Evolutionary conservation across 2,329 filamentous ascomycete species (phyloP), one percentile per base, ranked within the genome.

Genomic region (Chrysosporium queenslandicum): DNA sequence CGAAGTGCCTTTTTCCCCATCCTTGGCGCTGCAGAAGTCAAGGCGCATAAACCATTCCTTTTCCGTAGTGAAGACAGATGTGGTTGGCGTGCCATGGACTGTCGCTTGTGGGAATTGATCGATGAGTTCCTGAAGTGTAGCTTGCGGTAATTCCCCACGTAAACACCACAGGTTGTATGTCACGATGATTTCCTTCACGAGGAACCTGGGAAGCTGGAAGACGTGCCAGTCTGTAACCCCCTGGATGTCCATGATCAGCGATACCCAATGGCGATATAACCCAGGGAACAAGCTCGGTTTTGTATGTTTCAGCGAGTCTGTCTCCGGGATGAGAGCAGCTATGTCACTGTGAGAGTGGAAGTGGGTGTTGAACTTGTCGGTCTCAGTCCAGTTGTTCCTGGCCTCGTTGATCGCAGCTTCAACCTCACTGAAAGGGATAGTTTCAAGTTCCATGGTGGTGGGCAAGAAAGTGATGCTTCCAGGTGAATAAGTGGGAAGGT

Each of bases 11-110:
- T 56, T 48, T 34, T 59, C 58, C 1, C 65, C 70, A 52, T 75
- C 73, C 55, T 75, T 75, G 2, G 71, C 62, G 7, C 71, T 74
- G 53, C 69, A 74, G 11, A 65, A 65, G 23, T 69, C 67, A 14
- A 75, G 61, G 9, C 71, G 65, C 53, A 73, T 63, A 52, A 75
- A 74, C n/a, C 55, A 63, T 46, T 58, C 20, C 20, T 40, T 40
- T 11, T 20, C 37, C 18, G 37, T 11, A 5, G n/a, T 40, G 32
- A 61, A 55, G 6, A 75, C 56, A 0, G 70, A 67, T 34, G 67
- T 58, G 0, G 60, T 58, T 0, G 70, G 63, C 42, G 68, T 68
- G 0, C 18, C 42, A 4, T 65, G 59, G 0, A 48, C 54, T 1
- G 48, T 47, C 32, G 65, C 64, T 3, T 55, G 40, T 0, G 63